Evolutionary conservation across 2,329 filamentous ascomycete species (phyloP).

Genomic region (Podosphaera xanthii): DNA sequence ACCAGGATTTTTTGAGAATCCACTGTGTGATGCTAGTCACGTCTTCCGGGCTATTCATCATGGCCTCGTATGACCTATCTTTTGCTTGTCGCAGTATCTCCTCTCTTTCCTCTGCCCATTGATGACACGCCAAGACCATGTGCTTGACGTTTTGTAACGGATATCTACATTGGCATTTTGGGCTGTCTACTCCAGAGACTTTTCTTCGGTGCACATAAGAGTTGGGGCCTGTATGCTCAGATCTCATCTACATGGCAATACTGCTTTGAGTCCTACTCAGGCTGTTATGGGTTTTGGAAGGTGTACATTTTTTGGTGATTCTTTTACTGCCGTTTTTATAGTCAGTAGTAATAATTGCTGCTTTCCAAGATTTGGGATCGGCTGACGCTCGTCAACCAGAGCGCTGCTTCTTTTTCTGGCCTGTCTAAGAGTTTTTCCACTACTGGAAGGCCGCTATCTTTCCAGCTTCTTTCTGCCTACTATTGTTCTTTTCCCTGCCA

Average conservation of each 20-base stretch:
- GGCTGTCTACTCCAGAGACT: no score
- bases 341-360: no score
- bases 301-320: no score
- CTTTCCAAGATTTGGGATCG: no score
- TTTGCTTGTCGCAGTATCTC: neutral
- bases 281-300: no score
- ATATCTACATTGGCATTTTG: neutral
- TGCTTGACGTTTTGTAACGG: neutral
- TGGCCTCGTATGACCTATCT: neutral
- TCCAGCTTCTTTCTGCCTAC: neutral
- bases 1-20: neutral
- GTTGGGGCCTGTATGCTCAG: neutral
- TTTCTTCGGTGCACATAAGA: neutral
- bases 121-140: neutral
- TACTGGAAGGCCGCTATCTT: no score
- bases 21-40: neutral
- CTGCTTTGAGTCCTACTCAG: neutral
- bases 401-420: no score
- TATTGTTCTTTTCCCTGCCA: neutral
- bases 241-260: neutral
- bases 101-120: neutral
- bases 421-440: no score
- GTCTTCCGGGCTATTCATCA: neutral
- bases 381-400: no score
- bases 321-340: no score